phyloP scores from a whole-genome alignment of 306 rosid species.

The Lathyrus sativus region DNA sequence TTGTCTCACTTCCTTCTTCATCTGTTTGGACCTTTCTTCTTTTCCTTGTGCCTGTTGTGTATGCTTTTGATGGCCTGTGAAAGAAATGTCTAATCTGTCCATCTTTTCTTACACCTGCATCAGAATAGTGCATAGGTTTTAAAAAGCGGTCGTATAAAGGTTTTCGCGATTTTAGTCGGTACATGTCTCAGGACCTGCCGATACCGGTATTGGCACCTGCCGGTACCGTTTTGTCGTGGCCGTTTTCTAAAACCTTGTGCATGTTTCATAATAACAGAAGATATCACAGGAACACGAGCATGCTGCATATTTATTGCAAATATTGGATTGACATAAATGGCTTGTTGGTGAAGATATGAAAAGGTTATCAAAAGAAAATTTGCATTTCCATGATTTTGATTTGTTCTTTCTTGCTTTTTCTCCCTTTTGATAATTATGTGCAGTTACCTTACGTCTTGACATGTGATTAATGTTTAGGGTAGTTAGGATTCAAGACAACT shows the following conservation, averaged over 20 bases:
- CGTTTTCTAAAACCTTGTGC: not conserved
- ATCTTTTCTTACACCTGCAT: constrained; percentile 78
- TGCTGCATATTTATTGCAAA: not conserved
- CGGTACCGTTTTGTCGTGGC: no score
- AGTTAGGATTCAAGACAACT: not conserved
- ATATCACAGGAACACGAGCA: no score
- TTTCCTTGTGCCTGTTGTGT: constrained; percentile 87
- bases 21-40: constrained; percentile 80
- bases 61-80: constrained; percentile 87
- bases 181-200: no score
- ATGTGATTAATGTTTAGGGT: constrained; percentile 17
- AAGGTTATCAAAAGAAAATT: constrained; percentile 3
- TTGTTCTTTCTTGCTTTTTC: not conserved
- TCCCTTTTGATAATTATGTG: not conserved
- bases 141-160: no score
- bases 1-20: constrained; percentile 78
- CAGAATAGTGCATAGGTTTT: not conserved
- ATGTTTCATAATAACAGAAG: no score
- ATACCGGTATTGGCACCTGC: no score
- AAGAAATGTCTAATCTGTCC: constrained; percentile 82
- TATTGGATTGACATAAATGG: not conserved
- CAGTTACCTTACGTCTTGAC: constrained; percentile 1
- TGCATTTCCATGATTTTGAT: constrained; percentile 4
- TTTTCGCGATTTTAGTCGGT: no score
- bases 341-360: constrained; percentile 41